A percentile compares a stretch with the other conserved stretches of the same genome.
Evolutionary conservation across 495 filamentous ascomycete genomes (phyloP).

Genomic region (Coniosporium apollinis): DNA sequence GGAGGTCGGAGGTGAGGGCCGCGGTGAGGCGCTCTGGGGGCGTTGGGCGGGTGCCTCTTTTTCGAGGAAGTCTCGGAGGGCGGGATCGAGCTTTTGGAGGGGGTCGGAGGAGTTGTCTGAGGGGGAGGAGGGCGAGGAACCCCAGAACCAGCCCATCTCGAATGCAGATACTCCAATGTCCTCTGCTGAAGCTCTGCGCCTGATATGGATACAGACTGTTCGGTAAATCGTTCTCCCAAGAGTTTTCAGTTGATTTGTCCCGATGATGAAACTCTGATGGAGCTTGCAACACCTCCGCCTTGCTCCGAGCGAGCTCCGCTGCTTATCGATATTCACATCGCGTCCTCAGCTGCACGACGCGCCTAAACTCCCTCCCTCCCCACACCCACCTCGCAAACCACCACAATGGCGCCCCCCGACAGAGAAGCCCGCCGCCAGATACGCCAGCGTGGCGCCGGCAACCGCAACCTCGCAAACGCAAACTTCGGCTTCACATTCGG

Average conservation of each 20-base stretch:
- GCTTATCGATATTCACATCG: slow-evolving; percentile 22
- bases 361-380: no score
- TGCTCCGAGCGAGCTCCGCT: slow-evolving; percentile 18
- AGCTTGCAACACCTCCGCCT: not conserved
- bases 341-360: no score
- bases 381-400: not conserved
- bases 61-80: slow-evolving; percentile 67
- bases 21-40: slow-evolving; percentile 10
- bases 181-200: no score
- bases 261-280: not conserved
- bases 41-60: slow-evolving; percentile 44
- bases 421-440: slow-evolving; percentile 39
- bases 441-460: slow-evolving; percentile 40
- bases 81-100: slow-evolving; percentile 66
- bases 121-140: slow-evolving; percentile 22
- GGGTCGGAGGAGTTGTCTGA: slow-evolving; percentile 42
- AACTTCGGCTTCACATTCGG: slow-evolving; percentile 35
- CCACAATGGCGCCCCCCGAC: slow-evolving; percentile 17
- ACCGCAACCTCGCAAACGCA: slow-evolving; percentile 8
- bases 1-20: slow-evolving; percentile 10
- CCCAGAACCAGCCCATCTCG: slow-evolving; percentile 66
- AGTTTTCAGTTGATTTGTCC: not conserved
- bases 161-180: no score
- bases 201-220: no score
- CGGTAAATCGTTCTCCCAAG: not conserved